These are phyloP conservation scores for Phytophthora boehmeriae DNA, from an alignment of 352 stramenopile genomes.

Conservation along the genomic window DNA sequence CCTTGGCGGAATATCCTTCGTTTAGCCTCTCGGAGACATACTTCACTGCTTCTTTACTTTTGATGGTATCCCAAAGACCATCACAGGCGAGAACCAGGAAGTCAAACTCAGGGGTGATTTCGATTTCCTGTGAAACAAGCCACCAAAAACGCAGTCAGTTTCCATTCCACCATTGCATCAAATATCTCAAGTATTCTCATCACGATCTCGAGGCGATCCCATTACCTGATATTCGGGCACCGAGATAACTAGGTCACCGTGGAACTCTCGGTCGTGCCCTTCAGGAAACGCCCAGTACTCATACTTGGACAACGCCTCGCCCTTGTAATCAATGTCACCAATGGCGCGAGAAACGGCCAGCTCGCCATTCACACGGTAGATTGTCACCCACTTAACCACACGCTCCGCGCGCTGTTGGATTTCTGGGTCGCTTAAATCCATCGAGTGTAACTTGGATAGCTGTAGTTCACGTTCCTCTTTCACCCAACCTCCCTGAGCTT, in stretches of 20 bases:
- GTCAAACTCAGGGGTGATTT: slow-evolving; percentile 89
- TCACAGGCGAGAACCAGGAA: slow-evolving; percentile 94
- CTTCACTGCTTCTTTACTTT: slow-evolving; percentile 91
- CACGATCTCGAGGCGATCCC: background rate
- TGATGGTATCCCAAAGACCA: slow-evolving; percentile 93
- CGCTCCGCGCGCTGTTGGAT: slow-evolving; percentile 83
- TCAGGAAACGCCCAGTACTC: slow-evolving; percentile 86
- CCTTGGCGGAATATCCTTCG: slow-evolving; percentile 72
- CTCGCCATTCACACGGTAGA: slow-evolving; percentile 91
- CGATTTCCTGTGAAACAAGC: slow-evolving; percentile 71
- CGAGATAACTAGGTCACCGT: slow-evolving; percentile 87
- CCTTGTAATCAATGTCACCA: slow-evolving; percentile 93
- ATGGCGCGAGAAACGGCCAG: slow-evolving; percentile 93
- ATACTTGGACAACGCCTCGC: slow-evolving; percentile 70
- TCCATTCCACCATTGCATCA: background rate
- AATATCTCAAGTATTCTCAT: slow-evolving; percentile 1
- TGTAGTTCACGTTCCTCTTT: slow-evolving; percentile 87
- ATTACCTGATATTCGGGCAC: slow-evolving; percentile 80
- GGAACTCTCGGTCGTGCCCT: slow-evolving; percentile 79
- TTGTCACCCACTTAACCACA: slow-evolving; percentile 86
- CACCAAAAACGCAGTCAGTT: slow-evolving; percentile 16
- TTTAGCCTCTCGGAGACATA: slow-evolving; percentile 75
- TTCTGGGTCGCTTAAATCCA: slow-evolving; percentile 87
- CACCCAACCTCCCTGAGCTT: slow-evolving; percentile 74
- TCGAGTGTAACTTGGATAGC: slow-evolving; percentile 88